phyloP scores from a whole-genome alignment of 371 early-diverging fungal species.

The Mortierella sp. region DNA sequence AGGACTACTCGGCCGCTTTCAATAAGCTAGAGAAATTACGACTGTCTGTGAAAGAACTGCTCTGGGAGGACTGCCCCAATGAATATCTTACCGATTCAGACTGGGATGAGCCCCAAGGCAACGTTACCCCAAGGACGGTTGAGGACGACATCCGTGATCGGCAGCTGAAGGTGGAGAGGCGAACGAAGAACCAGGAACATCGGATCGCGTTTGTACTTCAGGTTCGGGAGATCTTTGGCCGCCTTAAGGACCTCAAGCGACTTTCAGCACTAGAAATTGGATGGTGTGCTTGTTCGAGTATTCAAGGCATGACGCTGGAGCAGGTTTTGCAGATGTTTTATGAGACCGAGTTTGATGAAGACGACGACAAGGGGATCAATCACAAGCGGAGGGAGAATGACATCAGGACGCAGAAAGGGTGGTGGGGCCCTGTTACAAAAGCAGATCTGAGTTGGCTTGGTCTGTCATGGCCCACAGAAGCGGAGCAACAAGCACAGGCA shows the following conservation, averaged over 20 bases:
- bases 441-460: constrained; percentile 11
- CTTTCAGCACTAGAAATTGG: neutral
- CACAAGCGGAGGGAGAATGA: neutral
- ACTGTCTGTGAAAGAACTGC: neutral
- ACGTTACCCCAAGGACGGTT: neutral
- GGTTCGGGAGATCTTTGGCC: constrained; percentile 8
- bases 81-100: no score
- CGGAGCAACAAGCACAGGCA: neutral
- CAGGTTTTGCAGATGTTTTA: neutral
- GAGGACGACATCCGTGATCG: neutral
- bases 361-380: neutral
- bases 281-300: neutral
- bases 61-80: neutral
- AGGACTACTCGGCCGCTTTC: neutral
- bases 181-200: neutral
- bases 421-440: neutral
- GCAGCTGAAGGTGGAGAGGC: neutral
- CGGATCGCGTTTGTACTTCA: neutral
- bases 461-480: neutral
- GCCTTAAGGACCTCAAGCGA: neutral
- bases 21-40: neutral
- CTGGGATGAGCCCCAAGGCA: neutral
- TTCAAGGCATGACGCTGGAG: constrained; percentile 3
- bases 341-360: constrained; percentile 14
- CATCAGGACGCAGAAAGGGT: neutral